Evolutionary conservation across 768 basidiomycete species (phyloP), one percentile per base, ranked within the genome.

Genomic region (Grammothele lineata): DNA sequence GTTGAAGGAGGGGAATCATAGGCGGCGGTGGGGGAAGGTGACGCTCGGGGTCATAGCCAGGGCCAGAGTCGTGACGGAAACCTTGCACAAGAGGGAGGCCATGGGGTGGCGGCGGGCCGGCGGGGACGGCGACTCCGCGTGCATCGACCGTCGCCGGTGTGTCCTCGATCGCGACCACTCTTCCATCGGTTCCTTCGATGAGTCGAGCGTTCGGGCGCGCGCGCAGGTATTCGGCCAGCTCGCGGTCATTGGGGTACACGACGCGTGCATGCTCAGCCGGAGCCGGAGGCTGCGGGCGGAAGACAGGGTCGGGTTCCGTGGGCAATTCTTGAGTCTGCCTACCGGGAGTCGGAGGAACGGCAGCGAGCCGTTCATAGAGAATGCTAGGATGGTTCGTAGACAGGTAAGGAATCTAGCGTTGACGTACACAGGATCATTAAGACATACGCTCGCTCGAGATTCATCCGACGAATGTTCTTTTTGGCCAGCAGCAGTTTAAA

Each of bases 381-480:
- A 91, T 80, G 43, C 87, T 80, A 56, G n/a, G 48, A 53, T 40
- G 37, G 43, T n/a, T 22, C 17, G 23, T n/a, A 32, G 40, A 48
- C 41, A 21, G 15, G 43, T 47, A 51, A 45, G 47, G 47, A 18
- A 42, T 50, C n/a, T 53, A 51, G 51, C 43, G 34, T n/a, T 23
- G 1, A 37, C 17, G 18, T 21, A 32, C 14, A 32, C 23, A 43
- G 32, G 15, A 40, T 37, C 25, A 30, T 27, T 24, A 37, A 51
- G 48, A 80, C 88, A 72, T 58, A 92, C 90, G 88, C 87, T 71
- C 90, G 74, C 68, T 92, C 90, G 47, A 92, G 72, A 66, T 89
- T 86, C 79, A 91, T 85, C 34, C 90, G 76, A 64, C 89, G 87
- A 35, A 92, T 89, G 59, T 80, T 84, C 57, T 83, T 81, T 66